Evolutionary conservation across 768 basidiomycete genomes (phyloP), one percentile per base, ranked within the genome.

Genomic region (Lactarius vividus): DNA sequence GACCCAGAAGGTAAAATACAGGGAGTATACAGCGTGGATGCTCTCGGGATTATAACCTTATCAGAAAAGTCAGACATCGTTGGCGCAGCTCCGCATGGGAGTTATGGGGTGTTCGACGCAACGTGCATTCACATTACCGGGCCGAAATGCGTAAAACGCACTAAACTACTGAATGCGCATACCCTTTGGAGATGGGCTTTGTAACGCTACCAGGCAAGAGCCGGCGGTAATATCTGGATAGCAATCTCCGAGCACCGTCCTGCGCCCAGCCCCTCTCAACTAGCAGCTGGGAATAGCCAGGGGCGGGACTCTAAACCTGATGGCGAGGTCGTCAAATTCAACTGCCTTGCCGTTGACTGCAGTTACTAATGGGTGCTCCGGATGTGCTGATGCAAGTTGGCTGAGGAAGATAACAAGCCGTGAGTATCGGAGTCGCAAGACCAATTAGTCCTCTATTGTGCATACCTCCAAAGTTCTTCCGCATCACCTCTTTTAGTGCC

Each of bases 401-500:
- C 83, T 84, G 62, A 26, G 57, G 55, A 68, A 20, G n/a, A 53
- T 40, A 64, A 62, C 26, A 59, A 37, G 31, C 63, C 57, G 57
- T 70, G 61, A 72, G 65, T 62, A 57, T 37, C 59, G 31, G 46
- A 20, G 31, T 23, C 66, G 42, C 55, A n/a, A 1, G 57, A 63
- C 16, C 20, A 31, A 18, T 66, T 63, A 60, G 57, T 60, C 35
- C 42, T 16, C 57, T 62, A 46, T 49, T 20, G 35, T n/a, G 81
- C 87, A 68, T 74, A 92, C 92, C 76, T 81, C 85, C 87, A 92
- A 28, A 86, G 72, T 46, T 87, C 83, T 61, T 91, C 89, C 4
- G 82, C 83, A 59, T 92, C 89, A 2, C 75, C 71, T 69, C 81
- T 84, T 75, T 88, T 91, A 63, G 72, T 63, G 2, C 81, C 84